These are phyloP conservation scores for Coelastrella sp. DNA, from an alignment of 139 green algal genomes.

Conservation along the genomic window DNA sequence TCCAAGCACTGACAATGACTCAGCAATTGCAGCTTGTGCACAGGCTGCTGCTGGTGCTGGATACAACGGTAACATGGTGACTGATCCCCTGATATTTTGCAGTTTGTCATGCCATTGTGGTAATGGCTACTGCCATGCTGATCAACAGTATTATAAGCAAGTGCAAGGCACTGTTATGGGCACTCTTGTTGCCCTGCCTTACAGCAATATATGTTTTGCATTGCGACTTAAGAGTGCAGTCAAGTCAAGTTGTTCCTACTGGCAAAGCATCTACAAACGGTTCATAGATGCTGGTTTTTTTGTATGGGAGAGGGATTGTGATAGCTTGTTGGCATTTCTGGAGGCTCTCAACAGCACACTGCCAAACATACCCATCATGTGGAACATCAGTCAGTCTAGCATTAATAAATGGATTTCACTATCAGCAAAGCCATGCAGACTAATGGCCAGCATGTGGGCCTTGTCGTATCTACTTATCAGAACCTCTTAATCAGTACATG, in stretches of 20 bases:
- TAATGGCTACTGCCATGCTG: constrained; percentile 21
- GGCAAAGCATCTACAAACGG: constrained; percentile 2
- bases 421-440: constrained; percentile 15
- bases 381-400: neutral
- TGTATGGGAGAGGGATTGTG: constrained; percentile 8
- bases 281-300: constrained; percentile 33
- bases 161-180: constrained; percentile 16
- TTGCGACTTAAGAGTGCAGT: neutral
- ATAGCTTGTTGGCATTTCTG: neutral
- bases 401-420: constrained; percentile 31
- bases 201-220: neutral
- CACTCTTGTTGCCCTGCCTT: constrained; percentile 8
- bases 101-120: neutral
- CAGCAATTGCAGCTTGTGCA: neutral
- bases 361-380: neutral
- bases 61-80: neutral
- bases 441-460: neutral
- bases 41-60: neutral
- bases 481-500: constrained; percentile 4
- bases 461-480: neutral
- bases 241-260: neutral
- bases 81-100: neutral
- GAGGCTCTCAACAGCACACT: constrained; percentile 10
- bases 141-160: neutral
- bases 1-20: constrained; percentile 11